Evolutionary conservation across 495 filamentous ascomycete genomes (phyloP), one percentile per base, ranked within the genome.

Genomic region (Usnea hakonensis): DNA sequence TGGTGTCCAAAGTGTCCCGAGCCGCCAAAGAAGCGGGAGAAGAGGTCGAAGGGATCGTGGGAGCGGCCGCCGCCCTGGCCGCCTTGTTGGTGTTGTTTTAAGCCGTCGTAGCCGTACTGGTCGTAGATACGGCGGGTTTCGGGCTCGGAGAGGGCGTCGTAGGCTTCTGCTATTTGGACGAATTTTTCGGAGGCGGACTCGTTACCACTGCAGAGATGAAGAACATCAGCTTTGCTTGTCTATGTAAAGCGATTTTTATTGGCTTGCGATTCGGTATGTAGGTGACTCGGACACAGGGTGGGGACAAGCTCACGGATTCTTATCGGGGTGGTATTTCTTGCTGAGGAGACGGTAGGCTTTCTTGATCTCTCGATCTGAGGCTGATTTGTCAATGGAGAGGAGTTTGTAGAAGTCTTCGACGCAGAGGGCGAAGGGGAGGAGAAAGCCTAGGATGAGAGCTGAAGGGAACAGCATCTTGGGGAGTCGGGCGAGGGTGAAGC

Each of bases 271-370:
- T 46, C 26, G 4, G 2, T 54, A 41, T 19, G 33, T 16, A 33
- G 64, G 36, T 40, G 48, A 44, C 26, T 28, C 16, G 50, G 36
- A 16, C 13, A 28, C 28, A 0, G 32, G 30, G 36, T 28, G 52
- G 8, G 54, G 61, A 44, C 55, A 32, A 57, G 82, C 88, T 69
- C 77, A 95, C 90, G 94, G 94, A 66, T 99, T 99, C 83, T 99
- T 99, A 72, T 99, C 94, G 1, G 94, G 94, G 69, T 99, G 94
- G 74, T 81, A 96, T 76, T 96, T 95, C 76, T 97, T 97, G 80
- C 89, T 94, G 6, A 97, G 77, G 55, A 83, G 87, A 55, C 91
- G 84, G 74, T 99, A 99, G 38, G 94, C 95, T n/a, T 87, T 85
- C 76, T 97, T 99, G 75, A 98, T 91, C 70, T 97, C 90, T 67